Base-by-base conservation (phyloP, 176 grass and related monocot species). In the Canna indica region DNA sequence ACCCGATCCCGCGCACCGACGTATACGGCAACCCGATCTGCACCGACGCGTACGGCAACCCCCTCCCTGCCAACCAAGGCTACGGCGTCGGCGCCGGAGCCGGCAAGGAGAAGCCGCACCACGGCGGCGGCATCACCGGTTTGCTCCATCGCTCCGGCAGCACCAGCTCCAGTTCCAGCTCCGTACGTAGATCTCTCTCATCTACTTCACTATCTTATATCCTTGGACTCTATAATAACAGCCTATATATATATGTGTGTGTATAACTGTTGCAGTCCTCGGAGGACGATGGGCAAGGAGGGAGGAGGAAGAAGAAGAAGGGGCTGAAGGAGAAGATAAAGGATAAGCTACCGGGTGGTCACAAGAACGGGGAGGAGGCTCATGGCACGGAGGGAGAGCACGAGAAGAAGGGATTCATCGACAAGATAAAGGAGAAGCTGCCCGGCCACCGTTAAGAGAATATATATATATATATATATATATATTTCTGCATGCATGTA, bases 261-360 rank as follows among this genome's bases (percentile, higher is more conserved):
- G n/a, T n/a, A n/a, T n/a, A n/a, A n/a, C n/a, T n/a, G n/a, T n/a
- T n/a, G 35, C 35, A 66, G 63, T 66, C n/a, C n/a, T n/a, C 63
- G 7, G 63, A 66, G 63, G 63, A 66, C 20, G 63, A 66, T 66
- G 63, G 63, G 20, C 17, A 38, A 38, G 63, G 63, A 24, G 63
- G 63, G 35, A 33, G 63, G 63, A 14, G 63, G 63, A 66, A 41
- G 63, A 66, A 41, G 63, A 66, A 66, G 63, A 66, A 66, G 63
- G 63, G 63, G 63, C 18, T 66, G 63, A 66, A 66, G 63, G 34
- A 66, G 63, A 66, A 66, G 63, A 66, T 66, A 36, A 66, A 66
- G 35, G 63, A 66, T 33, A 66, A 66, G 63, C 4, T 66, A 24
- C 63, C 63, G 33, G 63, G 63, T 22, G 63, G 34, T 18, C 29